These are phyloP conservation scores for Akanthomyces lecanii DNA, from an alignment of 2,329 filamentous ascomycete genomes.

Conservation along the genomic window DNA sequence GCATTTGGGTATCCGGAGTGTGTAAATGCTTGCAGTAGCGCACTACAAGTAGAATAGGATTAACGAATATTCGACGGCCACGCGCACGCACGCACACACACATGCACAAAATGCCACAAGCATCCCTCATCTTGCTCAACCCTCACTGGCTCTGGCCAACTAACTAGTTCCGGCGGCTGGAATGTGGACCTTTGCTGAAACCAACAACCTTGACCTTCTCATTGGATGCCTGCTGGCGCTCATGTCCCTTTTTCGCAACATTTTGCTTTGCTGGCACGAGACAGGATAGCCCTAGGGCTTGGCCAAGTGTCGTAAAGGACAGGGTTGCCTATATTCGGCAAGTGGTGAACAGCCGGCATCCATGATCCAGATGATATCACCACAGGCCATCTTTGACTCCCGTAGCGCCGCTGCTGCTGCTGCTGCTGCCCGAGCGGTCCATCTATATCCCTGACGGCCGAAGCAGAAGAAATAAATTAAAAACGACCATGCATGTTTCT, in stretches of 20 bases:
- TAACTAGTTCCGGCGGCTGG: not conserved
- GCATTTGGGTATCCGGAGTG: too few species aligned
- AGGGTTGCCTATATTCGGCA: not conserved
- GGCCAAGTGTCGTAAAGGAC: too few species aligned
- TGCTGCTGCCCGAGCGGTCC: not conserved
- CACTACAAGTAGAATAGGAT: too few species aligned
- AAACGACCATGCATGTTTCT: constrained; percentile 14
- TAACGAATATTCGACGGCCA: too few species aligned
- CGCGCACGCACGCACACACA: too few species aligned
- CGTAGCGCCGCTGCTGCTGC: not conserved
- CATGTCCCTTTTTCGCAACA: not conserved
- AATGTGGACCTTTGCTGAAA: constrained; percentile 1
- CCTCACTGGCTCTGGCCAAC: not conserved
- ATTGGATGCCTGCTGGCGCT: not conserved
- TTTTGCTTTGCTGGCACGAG: too few species aligned
- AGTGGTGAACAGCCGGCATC: not conserved
- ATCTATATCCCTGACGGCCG: too few species aligned
- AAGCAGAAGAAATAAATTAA: not conserved
- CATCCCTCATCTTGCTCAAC: not conserved
- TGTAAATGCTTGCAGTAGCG: not conserved
- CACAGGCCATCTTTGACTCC: too few species aligned
- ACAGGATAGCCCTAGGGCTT: too few species aligned
- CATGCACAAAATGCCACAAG: not conserved
- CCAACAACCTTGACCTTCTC: not conserved
- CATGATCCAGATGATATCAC: not conserved